phyloP scores from a whole-genome alignment of 2,329 filamentous ascomycete species.

The Pseudocercospora pini-densiflorae region DNA sequence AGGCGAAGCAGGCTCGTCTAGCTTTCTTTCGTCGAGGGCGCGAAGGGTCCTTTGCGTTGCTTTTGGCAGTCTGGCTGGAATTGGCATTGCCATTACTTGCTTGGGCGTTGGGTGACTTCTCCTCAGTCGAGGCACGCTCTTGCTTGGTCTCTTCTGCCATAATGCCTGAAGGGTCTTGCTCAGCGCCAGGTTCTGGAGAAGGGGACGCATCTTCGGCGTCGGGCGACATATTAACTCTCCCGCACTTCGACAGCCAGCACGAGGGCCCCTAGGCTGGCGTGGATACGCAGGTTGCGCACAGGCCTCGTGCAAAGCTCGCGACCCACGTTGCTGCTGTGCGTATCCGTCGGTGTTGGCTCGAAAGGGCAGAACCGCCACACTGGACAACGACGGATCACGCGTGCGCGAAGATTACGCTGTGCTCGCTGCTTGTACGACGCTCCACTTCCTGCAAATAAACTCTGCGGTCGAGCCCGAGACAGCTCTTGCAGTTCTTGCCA shows the following conservation, averaged over 20 bases:
- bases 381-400: constrained; percentile 25
- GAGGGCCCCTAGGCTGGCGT: constrained; percentile 21
- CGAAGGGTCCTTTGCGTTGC: constrained; percentile 80
- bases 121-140: constrained; percentile 45
- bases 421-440: constrained; percentile 13
- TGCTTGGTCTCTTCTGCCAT: constrained; percentile 49
- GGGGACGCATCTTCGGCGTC: constrained; percentile 54
- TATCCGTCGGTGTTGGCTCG: constrained; percentile 22
- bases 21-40: constrained; percentile 95
- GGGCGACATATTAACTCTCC: constrained; percentile 55
- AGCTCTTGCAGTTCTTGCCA: constrained; percentile 17
- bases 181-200: constrained; percentile 50
- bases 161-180: constrained; percentile 44
- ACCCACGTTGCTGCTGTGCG: constrained; percentile 45
- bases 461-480: constrained; percentile 21
- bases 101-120: constrained; percentile 38
- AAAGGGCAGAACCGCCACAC: constrained; percentile 21
- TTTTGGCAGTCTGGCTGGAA: constrained; percentile 39
- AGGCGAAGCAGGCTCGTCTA: constrained; percentile 91
- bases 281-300: constrained; percentile 43
- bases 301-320: constrained; percentile 37
- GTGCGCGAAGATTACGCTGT: constrained; percentile 28
- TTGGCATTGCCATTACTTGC: constrained; percentile 23
- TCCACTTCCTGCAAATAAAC: constrained; percentile 16
- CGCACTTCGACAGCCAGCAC: constrained; percentile 29